Base-by-base conservation (phyloP, 441 rosid species). In the Populus tomentosa region DNA sequence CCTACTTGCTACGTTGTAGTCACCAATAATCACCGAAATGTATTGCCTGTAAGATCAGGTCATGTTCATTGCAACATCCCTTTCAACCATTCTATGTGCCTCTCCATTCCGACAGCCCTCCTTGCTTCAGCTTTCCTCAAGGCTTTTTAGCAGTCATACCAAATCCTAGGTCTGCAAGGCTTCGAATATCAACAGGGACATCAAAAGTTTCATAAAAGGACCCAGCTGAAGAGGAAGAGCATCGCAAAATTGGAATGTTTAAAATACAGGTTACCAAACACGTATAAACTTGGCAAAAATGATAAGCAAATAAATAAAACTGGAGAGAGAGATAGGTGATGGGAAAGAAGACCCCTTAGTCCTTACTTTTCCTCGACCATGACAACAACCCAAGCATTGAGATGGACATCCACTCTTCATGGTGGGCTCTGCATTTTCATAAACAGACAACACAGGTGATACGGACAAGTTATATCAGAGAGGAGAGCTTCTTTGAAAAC, bases 61-160 rank as follows among this genome's bases (percentile, higher is more conserved):
- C 71, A 77, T 72, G 82, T 76, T 75, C 20, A 84, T 69, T 84
- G 81, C 70, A 72, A 78, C 53, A 82, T 84, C 84, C 66, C 81
- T 65, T 79, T 78, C 90, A 78, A 67, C 81, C 79, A 79, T 82
- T 28, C 53, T 75, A 69, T 77, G 77, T 77, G 77, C 76, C 82
- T 79, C 78, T 69, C 67, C 69, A 77, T 73, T 71, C 81, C 77
- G 74, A 82, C 84, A 84, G 68, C 67, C 75, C 77, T 68, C 73
- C 75, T 84, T 84, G 87, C 88, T 85, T 79, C 80, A 38, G 46
- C 82, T 83, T 80, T 81, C 85, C 84, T 82, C 86, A 80, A 82
- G 71, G 63, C 82, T 74, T 75, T 84, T 76, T 73, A 73, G 79
- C 79, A 80, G 78, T 84, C 80, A 78, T 76, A 65, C 77, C 73